These are phyloP conservation scores for Thalassia testudinum DNA, from an alignment of 116 monocot genomes.

Conservation along the genomic window DNA sequence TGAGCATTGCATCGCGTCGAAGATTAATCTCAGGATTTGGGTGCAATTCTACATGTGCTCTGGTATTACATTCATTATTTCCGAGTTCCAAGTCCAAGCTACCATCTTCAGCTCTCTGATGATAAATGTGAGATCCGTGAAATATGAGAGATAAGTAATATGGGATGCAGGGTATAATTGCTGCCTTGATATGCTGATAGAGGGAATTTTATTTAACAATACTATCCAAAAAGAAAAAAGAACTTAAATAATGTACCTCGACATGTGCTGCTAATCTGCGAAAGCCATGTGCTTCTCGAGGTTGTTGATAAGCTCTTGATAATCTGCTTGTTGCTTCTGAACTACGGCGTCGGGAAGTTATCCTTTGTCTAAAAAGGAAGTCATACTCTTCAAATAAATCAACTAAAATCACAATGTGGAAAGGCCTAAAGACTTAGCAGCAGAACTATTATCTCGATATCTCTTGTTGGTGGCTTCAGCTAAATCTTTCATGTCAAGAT, in stretches of 20 bases:
- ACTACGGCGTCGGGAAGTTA: slow-evolving; percentile 11
- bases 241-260: slow-evolving; percentile 28
- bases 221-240: too few relatives aligned
- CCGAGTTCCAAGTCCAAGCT: slow-evolving; percentile 15
- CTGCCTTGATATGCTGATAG: too few relatives aligned
- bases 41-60: slow-evolving; percentile 36
- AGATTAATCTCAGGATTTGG: slow-evolving; percentile 26
- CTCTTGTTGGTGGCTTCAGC: too few relatives aligned
- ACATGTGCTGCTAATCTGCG: slow-evolving; percentile 17
- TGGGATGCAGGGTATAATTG: not conserved
- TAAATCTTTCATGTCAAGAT: not conserved
- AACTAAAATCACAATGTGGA: not conserved
- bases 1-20: slow-evolving; percentile 11
- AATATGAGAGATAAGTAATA: not conserved
- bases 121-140: slow-evolving; percentile 23
- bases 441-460: too few relatives aligned
- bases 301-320: slow-evolving; percentile 27
- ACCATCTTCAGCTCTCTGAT: slow-evolving; percentile 8
- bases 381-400: not conserved
- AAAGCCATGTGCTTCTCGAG: slow-evolving; percentile 21
- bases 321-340: slow-evolving; percentile 31
- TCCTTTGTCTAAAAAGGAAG: slow-evolving; percentile 32
- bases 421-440: not conserved
- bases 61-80: slow-evolving; percentile 23
- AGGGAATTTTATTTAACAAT: too few relatives aligned